Base-by-base conservation (phyloP, 129 eudicot species). In the Chrysanthemum lavandulifolium region DNA sequence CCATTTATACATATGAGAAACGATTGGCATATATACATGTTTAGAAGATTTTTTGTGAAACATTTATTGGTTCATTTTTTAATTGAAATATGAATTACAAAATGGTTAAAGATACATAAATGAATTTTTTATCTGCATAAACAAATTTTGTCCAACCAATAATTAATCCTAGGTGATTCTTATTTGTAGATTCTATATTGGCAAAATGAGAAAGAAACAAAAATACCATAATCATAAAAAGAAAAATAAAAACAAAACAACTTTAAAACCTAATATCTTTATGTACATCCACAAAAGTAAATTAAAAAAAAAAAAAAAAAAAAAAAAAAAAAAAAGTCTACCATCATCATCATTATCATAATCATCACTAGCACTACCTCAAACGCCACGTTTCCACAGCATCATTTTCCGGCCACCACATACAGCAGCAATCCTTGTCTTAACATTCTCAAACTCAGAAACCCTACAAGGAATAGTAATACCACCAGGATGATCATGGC, bases 391-490 rank as follows among this genome's bases (percentile, higher is more conserved):
- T 6, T 67, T 73, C 89, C 92, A 82, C 55, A 48, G 60, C 40
- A 82, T 29, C 80, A 73, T 40, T 77, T 78, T 86, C 85, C 91
- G 93, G 82, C 91, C 78, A 61, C 80, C 61, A 61, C 78, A 80
- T 2, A 69, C 90, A 70, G 91, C 88, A 45, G 82, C 80, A 62
- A 93, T 93, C 84, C 83, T 81, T 33, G 85, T 86, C 83, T 84
- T 83, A 59, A 93, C 87, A 10, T 68, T 78, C 80, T 93, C 92
- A 71, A 93, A 87, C 87, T 93, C 97, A 11, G 98, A 84, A 31
- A 89, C 78, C 86, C 83, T 95, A 82, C 98, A 93, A 51, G 97
- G 98, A 51, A 93, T 80, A 3, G 89, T 93, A 14, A 93, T 81
- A 65, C 95, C 95, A 23, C 98, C 98, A 47, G 90, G 85, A 54